phyloP scores from a whole-genome alignment of 1,284 basidiomycete species.

The Ceraceosorus guamensis region DNA sequence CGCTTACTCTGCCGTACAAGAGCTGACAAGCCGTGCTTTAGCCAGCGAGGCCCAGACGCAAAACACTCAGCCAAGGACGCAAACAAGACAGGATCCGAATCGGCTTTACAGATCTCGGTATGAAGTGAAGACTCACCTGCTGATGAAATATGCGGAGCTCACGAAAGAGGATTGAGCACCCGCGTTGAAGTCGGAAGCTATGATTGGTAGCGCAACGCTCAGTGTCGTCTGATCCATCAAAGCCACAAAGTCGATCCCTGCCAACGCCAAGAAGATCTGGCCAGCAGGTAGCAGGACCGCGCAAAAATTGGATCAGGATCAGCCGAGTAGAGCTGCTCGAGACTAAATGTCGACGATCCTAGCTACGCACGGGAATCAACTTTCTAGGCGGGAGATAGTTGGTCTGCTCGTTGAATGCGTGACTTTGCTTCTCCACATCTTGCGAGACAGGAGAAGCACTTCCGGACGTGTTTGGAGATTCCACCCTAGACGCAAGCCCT shows the following conservation, averaged over 20 bases:
- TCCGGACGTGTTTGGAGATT: too few relatives aligned
- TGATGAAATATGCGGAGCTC: conserved; percentile 1
- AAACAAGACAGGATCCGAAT: too few relatives aligned
- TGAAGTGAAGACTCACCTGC: too few relatives aligned
- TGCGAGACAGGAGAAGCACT: too few relatives aligned
- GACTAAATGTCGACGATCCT: too few relatives aligned
- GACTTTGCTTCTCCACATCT: background rate
- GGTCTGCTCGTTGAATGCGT: conserved; percentile 3
- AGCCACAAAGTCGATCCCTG: conserved; percentile 1
- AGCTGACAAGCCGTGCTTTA: conserved; percentile 1
- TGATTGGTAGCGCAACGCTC: background rate
- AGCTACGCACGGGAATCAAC: background rate
- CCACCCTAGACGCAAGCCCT: too few relatives aligned
- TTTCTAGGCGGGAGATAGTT: conserved; percentile 2
- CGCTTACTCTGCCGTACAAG: conserved; percentile 11
- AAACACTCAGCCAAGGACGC: too few relatives aligned
- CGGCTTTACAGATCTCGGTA: too few relatives aligned
- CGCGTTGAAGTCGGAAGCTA: background rate
- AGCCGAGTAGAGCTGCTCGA: too few relatives aligned
- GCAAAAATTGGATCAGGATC: background rate
- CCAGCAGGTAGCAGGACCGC: background rate
- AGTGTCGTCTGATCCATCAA: conserved; percentile 6
- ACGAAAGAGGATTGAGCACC: background rate
- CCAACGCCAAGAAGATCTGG: conserved; percentile 2
- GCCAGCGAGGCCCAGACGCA: too few relatives aligned